phyloP scores from a whole-genome alignment of 352 stramenopile species.

The Phytophthora rubi region DNA sequence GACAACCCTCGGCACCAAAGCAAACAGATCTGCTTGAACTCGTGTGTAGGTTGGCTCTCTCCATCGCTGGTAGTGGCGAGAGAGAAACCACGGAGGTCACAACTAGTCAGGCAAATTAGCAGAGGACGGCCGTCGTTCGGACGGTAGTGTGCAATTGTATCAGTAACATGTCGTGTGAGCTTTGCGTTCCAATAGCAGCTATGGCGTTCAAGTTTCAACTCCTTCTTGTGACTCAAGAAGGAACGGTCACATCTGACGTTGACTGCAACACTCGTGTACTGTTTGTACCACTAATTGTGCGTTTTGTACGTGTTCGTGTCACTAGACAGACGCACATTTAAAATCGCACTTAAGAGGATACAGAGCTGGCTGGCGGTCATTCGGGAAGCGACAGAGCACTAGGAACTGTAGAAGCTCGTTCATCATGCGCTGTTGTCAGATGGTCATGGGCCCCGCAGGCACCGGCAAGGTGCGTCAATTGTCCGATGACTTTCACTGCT shows the following conservation, averaged over 20 bases:
- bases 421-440: constrained; percentile 89
- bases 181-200: constrained; percentile 7
- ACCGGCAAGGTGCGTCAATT: constrained; percentile 83
- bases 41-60: constrained; percentile 15
- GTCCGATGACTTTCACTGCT: background rate
- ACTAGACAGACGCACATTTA: background rate
- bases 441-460: constrained; percentile 92
- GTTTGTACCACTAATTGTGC: background rate
- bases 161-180: constrained; percentile 28
- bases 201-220: background rate
- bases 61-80: constrained; percentile 32
- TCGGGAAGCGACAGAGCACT: constrained; percentile 22
- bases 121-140: constrained; percentile 21
- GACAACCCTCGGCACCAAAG: constrained; percentile 10
- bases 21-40: constrained; percentile 22
- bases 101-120: constrained; percentile 7
- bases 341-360: constrained; percentile 15
- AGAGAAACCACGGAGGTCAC: constrained; percentile 2
- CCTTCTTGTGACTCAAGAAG: background rate
- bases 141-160: constrained; percentile 32
- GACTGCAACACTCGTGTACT: background rate
- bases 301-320: background rate
- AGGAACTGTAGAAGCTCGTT: constrained; percentile 8
- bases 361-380: constrained; percentile 24
- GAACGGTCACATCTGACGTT: background rate